phyloP scores from a whole-genome alignment of 352 stramenopile genomes.

The Phytopythium ostracodes region DNA sequence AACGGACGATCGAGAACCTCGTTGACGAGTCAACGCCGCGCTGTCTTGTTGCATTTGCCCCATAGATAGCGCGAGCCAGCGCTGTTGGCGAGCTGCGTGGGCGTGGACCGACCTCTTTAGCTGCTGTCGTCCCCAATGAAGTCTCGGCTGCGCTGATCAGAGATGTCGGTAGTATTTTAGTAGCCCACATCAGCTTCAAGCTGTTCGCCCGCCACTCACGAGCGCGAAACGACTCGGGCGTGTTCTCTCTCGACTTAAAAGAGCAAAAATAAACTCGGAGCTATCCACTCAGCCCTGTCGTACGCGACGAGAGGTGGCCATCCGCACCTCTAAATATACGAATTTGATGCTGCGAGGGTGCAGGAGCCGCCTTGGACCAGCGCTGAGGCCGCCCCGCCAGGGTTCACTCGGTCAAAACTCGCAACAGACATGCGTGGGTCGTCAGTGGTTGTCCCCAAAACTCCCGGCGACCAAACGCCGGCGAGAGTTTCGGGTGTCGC shows the following conservation, averaged over 20 bases:
- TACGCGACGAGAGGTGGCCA: too few relatives aligned
- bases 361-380: background rate
- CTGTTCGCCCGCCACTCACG: background rate
- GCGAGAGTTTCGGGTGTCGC: background rate
- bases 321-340: background rate
- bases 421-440: background rate
- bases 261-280: background rate
- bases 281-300: too few relatives aligned
- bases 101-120: too few relatives aligned
- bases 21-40: too few relatives aligned
- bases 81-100: too few relatives aligned
- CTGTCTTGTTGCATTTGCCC: too few relatives aligned
- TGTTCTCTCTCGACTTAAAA: background rate
- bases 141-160: too few relatives aligned
- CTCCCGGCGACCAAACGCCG: background rate
- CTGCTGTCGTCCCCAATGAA: background rate
- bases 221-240: background rate
- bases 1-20: too few relatives aligned
- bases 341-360: background rate
- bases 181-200: background rate
- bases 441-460: constrained; percentile 1
- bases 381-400: background rate
- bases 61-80: background rate
- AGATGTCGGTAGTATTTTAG: background rate
- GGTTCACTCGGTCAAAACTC: background rate